These are phyloP conservation scores for Trametes villosa DNA, from an alignment of 768 basidiomycete genomes.

Conservation along the genomic window DNA sequence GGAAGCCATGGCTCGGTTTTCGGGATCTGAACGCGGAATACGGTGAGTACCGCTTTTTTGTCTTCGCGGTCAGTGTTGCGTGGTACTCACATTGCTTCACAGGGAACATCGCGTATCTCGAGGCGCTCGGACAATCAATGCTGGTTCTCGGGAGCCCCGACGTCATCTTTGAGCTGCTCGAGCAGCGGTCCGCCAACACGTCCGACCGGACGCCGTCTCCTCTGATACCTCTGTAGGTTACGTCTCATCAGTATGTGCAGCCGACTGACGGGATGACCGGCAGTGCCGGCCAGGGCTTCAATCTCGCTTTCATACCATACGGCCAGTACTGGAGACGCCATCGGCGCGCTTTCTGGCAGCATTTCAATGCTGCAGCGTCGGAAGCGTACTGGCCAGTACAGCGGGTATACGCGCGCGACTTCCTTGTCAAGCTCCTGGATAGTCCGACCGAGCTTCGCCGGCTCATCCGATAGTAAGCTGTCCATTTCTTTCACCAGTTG, in stretches of 20 bases:
- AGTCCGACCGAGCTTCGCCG: not conserved
- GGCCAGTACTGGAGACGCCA: conserved; percentile 15
- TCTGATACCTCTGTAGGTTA: conserved; percentile 13
- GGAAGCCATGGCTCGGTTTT: conserved; percentile 24
- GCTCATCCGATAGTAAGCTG: conserved; percentile 13
- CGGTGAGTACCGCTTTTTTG: conserved; percentile 13
- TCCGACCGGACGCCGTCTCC: conserved; percentile 5
- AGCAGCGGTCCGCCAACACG: conserved; percentile 27
- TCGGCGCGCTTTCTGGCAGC: conserved; percentile 17
- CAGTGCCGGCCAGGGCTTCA: conserved; percentile 11
- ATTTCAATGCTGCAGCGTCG: conserved; percentile 4
- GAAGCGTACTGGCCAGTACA: conserved; percentile 5
- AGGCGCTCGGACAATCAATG: conserved; percentile 14
- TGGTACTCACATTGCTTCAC: too few relatives aligned
- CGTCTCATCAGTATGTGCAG: not conserved
- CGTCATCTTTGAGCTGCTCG: conserved; percentile 25
- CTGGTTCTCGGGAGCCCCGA: conserved; percentile 21
- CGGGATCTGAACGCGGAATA: conserved; percentile 26
- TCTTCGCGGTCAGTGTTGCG: not conserved
- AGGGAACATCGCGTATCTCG: conserved; percentile 21
- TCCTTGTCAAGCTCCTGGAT: conserved; percentile 11
- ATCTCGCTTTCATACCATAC: conserved; percentile 12
- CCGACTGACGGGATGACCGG: not conserved
- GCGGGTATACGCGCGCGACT: not conserved
- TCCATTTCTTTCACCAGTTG: not conserved